Base-by-base conservation (phyloP, 2,329 filamentous ascomycete species). In the Helminthosporium solani region DNA sequence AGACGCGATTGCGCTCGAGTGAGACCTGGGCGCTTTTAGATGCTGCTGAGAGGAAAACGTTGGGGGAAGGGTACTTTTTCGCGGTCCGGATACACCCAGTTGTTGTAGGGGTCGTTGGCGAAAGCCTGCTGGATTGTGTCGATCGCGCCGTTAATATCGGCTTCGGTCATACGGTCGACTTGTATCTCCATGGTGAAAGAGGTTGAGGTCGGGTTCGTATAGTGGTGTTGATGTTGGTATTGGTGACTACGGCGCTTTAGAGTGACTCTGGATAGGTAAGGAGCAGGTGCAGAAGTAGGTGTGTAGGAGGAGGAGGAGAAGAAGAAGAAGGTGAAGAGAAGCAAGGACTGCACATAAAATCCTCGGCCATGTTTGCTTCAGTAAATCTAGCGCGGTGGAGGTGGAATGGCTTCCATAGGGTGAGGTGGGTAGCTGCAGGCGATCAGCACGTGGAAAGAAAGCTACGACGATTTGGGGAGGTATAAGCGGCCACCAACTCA, bases 111-210 rank as follows among this genome's bases (percentile, higher is more conserved):
- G 57, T 87, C 85, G 9, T 82, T 75, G 5, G 76, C 78, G 61
- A 87, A 87, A 0, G 83, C 83, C 56, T 79, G 73, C 58, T 88
- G 85, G 38, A 87, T 82, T 35, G 82, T 84, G 31, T 79, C 76
- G 40, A 87, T 79, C 18, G 82, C 82, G 7, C 78, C 81, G 20
- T 83, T 77, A 42, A 87, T 86, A 54, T 87, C 84, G 39, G 66
- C 60, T 54, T 81, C 74, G 1, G 74, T 75, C 57, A 87, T 76
- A 7, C 72, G 75, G 3, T 75, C 70, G 46, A 87, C 77, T 50
- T 78, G 65, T 61, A 86, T 78, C n/a, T 64, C 34, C 70, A 73
- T 72, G 1, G 46, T 66, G 52, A 27, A 28, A 25, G 18, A 25
- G 19, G n/a, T 21, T 33, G 11, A n/a, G 20, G 28, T 35, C 18